Evolutionary conservation across 2,329 filamentous ascomycete genomes (phyloP), one percentile per base, ranked within the genome.

Genomic region (Rosellinia necatrix): DNA sequence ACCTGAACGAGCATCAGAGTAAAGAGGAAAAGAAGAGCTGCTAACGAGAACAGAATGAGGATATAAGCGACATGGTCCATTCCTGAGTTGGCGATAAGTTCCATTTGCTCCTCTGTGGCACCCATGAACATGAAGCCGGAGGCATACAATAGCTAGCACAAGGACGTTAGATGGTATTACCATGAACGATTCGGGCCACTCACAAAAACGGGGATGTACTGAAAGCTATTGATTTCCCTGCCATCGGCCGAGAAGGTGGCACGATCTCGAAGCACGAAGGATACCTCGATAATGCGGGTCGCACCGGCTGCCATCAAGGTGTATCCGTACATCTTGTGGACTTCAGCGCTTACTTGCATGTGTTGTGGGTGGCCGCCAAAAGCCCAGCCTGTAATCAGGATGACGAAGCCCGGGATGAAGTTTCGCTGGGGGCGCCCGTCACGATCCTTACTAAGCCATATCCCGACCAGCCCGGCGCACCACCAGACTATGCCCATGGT

Each of bases 401-500:
- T 90, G 55, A 99, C 91, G 61, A 97, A 89, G 10, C 86, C 92
- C 0, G 94, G 94, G 51, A 99, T 86, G 59, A 99, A 85, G 75
- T 99, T 99, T 64, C 94, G 85, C 79, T 93, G 92, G 7, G 94
- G 92, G 37, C 85, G 81, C 48, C 94, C 93, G 61, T 93, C 86
- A 53, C 91, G 85, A 70, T 88, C 91, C 60, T 85, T 84, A 71
- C 91, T 96, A 34, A 99, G 80, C 94, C 93, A 99, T 49, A 99
- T 82, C 37, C 94, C 94, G 9, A 93, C 83, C 25, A 99, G 77
- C 21, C 94, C 94, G 6, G 94, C 93, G 66, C 87, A 90, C 93
- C 93, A 99, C 94, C 94, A 99, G 48, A 99, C 86, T 60, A 99
- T 85, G n/a, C 94, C 94, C 93, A 99, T 97, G n/a, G 90, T 91